Conservation (phyloP, 2,329 filamentous ascomycete species). For the Fonsecaea pedrosoi region DNA sequence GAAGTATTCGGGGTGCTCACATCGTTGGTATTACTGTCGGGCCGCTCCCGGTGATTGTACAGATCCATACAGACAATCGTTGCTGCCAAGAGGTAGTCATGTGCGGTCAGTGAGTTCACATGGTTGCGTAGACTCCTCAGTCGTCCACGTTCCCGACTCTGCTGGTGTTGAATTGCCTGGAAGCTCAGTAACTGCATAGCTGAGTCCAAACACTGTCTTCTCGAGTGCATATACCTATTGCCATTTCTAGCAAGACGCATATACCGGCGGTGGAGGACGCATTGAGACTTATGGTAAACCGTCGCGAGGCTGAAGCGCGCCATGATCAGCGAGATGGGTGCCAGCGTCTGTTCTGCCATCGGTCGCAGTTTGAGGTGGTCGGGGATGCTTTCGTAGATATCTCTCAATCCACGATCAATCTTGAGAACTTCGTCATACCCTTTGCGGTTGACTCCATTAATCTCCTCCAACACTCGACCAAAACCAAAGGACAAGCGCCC, state of each 20-base stretch:
- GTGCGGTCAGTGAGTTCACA: constrained; percentile 77
- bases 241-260: constrained; percentile 79
- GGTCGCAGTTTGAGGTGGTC: constrained; percentile 78
- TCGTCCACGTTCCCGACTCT: constrained; percentile 74
- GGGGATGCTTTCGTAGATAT: constrained; percentile 70
- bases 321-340: constrained; percentile 73
- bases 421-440: constrained; percentile 68
- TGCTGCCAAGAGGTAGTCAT: constrained; percentile 84
- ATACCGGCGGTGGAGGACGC: constrained; percentile 87
- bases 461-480: constrained; percentile 53
- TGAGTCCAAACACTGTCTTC: constrained; percentile 83
- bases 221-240: constrained; percentile 80
- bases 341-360: constrained; percentile 74
- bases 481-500: constrained; percentile 51
- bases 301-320: constrained; percentile 84
- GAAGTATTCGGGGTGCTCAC: constrained; percentile 54
- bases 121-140: constrained; percentile 78
- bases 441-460: constrained; percentile 50
- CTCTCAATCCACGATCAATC: constrained; percentile 63
- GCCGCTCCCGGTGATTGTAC: constrained; percentile 62
- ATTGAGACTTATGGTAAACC: constrained; percentile 86
- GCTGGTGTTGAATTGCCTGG: constrained; percentile 75
- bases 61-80: constrained; percentile 86
- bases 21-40: constrained; percentile 52
- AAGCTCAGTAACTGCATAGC: constrained; percentile 81